Evolutionary conservation across 768 basidiomycete species (phyloP).

Genomic region (Russula sp.): DNA sequence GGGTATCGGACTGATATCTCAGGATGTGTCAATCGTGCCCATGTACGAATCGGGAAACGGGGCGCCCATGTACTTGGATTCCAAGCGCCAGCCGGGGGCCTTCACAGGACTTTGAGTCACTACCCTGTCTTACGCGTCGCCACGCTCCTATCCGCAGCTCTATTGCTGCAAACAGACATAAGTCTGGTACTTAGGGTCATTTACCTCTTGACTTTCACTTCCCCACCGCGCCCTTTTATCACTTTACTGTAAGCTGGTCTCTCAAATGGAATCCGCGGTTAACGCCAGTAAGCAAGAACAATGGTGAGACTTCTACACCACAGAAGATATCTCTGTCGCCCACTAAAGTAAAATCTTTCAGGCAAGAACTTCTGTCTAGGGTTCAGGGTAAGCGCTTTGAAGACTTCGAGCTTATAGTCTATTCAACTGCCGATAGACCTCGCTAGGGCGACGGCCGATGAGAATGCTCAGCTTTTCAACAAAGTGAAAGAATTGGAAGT

Average conservation of each 20-base stretch:
- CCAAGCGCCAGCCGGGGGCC: conserved; percentile 4
- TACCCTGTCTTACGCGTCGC: conserved; percentile 5
- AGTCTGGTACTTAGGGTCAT: conserved; percentile 1
- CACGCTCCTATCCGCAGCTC: conserved; percentile 14
- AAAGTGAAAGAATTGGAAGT: conserved; percentile 28
- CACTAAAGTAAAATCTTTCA: neutral
- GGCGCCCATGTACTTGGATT: conserved; percentile 28
- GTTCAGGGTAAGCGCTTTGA: conserved; percentile 18
- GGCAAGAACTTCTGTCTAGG: conserved; percentile 25
- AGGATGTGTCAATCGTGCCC: conserved; percentile 8
- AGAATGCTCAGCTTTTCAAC: conserved; percentile 20
- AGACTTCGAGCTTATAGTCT: neutral
- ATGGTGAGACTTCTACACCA: conserved; percentile 20
- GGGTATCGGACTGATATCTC: neutral
- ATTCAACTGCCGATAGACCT: conserved; percentile 25
- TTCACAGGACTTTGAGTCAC: conserved; percentile 16
- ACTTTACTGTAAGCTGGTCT: conserved; percentile 6
- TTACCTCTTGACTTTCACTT: conserved; percentile 15
- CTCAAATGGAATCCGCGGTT: conserved; percentile 9
- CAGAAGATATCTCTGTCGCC: neutral
- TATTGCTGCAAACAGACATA: conserved; percentile 15
- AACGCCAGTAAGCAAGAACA: conserved; percentile 21
- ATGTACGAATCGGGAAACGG: conserved; percentile 14
- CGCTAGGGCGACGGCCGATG: conserved; percentile 16
- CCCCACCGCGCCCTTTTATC: conserved; percentile 4